These are phyloP conservation scores for Ophiognomonia clavigignenti-juglandacearum DNA, from an alignment of 2,329 filamentous ascomycete species.

Conservation along the genomic window DNA sequence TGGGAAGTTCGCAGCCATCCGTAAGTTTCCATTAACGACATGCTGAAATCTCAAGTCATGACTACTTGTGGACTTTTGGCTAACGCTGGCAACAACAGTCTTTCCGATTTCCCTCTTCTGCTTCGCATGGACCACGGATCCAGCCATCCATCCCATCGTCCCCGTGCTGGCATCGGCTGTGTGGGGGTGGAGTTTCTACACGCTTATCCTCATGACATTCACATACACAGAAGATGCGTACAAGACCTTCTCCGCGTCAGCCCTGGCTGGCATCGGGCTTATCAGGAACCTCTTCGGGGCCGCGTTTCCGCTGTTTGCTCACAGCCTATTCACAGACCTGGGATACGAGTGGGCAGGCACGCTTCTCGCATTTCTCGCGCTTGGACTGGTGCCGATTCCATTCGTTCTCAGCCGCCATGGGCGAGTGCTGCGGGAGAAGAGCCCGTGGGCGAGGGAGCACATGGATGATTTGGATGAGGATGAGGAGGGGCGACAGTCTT, in stretches of 20 bases:
- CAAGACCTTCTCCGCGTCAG: slow-evolving; percentile 35
- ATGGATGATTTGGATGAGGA: slow-evolving; percentile 17
- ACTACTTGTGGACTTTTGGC: no score
- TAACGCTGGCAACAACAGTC: slow-evolving; percentile 12
- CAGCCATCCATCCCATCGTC: slow-evolving; percentile 34
- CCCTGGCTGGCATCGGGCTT: slow-evolving; percentile 35
- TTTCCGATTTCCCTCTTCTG: slow-evolving; percentile 29
- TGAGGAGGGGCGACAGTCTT: slow-evolving; percentile 2
- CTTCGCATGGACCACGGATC: slow-evolving; percentile 30
- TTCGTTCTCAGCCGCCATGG: slow-evolving; percentile 24
- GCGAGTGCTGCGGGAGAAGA: slow-evolving; percentile 20
- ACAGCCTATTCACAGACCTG: slow-evolving; percentile 27
- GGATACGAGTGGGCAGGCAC: slow-evolving; percentile 33
- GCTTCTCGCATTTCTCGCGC: slow-evolving; percentile 28
- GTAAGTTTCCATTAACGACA: no score
- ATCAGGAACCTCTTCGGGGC: slow-evolving; percentile 34
- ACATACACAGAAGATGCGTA: slow-evolving; percentile 45
- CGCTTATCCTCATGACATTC: slow-evolving; percentile 43
- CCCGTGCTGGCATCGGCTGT: slow-evolving; percentile 43
- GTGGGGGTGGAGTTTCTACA: slow-evolving; percentile 47
- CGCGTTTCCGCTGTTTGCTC: slow-evolving; percentile 32
- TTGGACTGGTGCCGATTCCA: slow-evolving; percentile 29
- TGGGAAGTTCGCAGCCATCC: slow-evolving; percentile 33
- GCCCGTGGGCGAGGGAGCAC: slow-evolving; percentile 24
- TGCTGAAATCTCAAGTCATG: no score